Percentiles rank a stretch among this genome's conserved stretches.
Conservation (phyloP, 768 basidiomycete genomes). For the Boletus insuetus region DNA sequence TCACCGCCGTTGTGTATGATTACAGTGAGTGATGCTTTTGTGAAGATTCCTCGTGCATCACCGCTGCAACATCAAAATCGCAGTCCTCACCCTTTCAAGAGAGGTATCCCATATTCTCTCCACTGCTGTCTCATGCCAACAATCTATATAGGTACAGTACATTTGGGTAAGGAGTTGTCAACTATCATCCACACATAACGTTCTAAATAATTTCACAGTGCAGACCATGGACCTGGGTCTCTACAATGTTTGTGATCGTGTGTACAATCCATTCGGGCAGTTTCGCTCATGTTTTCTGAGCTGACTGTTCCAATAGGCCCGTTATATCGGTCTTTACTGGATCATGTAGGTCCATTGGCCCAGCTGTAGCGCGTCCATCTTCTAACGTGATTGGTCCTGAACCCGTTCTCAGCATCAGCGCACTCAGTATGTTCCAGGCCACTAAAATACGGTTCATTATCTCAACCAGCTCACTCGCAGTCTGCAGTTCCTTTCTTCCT, state of each 20-base stretch:
- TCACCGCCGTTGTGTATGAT: background rate
- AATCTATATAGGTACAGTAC: too few relatives aligned
- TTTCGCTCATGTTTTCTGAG: background rate
- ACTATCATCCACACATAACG: background rate
- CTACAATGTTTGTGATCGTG: background rate
- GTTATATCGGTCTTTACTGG: background rate
- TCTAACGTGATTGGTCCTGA: background rate
- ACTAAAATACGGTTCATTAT: background rate
- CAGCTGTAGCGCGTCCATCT: background rate
- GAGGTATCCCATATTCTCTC: background rate
- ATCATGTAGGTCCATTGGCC: background rate
- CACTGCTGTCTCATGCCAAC: too few relatives aligned
- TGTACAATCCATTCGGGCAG: background rate
- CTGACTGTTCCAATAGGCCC: background rate
- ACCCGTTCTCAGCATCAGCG: background rate
- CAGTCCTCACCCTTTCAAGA: background rate
- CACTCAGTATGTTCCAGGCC: background rate
- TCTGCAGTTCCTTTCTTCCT: background rate
- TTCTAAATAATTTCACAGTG: background rate
- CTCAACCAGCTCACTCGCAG: background rate
- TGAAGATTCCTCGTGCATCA: background rate
- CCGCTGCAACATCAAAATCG: background rate
- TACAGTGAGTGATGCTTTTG: background rate
- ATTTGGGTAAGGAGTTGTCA: background rate
- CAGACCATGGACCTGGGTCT: background rate